Evolutionary conservation across 345 rosid species (phyloP).

Genomic region (Erodium maritimum): DNA sequence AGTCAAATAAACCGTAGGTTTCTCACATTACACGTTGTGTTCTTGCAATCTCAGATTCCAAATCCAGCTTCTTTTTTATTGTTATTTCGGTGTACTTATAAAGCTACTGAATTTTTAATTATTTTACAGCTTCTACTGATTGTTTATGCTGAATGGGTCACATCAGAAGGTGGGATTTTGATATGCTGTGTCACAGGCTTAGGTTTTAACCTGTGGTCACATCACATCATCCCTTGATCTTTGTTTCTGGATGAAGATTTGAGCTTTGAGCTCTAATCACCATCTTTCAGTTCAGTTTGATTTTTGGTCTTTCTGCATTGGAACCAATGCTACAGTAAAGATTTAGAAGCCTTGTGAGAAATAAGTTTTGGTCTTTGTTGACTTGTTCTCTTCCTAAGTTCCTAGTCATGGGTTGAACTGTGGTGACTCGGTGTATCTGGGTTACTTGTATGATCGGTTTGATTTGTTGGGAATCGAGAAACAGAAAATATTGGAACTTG

Average conservation of each 20-base stretch:
- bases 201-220: conserved; percentile 44
- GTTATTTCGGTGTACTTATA: background rate
- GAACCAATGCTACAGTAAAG: conserved; percentile 3
- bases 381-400: background rate
- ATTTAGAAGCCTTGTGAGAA: background rate
- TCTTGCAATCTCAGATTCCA: conserved; percentile 9
- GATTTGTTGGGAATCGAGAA: background rate
- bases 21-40: conserved; percentile 14
- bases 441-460: background rate
- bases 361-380: too few relatives aligned
- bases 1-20: conserved; percentile 19
- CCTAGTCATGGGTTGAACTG: background rate
- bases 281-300: too few relatives aligned
- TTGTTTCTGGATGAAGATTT: too few relatives aligned
- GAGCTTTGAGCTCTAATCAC: too few relatives aligned
- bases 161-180: conserved; percentile 77
- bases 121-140: conserved; percentile 54
- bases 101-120: background rate
- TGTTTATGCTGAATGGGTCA: conserved; percentile 87
- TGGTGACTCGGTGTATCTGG: background rate
- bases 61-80: background rate
- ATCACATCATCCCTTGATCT: conserved; percentile 12
- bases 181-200: conserved; percentile 36
- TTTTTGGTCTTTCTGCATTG: too few relatives aligned
- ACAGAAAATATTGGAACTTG: background rate